Base-by-base conservation (phyloP, 1,284 basidiomycete species). In the Leccinum subspadiceum region DNA sequence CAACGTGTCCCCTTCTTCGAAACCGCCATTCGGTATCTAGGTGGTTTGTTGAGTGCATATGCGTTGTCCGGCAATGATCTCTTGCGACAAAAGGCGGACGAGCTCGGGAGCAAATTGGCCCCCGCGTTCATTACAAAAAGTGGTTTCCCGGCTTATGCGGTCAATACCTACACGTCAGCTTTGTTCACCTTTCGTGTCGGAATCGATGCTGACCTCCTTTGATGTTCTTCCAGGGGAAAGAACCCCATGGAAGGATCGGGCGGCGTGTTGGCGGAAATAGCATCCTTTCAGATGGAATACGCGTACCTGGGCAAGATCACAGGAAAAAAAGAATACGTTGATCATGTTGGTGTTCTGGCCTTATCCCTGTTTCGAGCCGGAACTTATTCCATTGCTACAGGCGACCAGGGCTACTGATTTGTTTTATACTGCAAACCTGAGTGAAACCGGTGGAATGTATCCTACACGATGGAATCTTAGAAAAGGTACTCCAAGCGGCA, bases 41-140 rank as follows among this genome's bases (percentile, higher is more conserved):
- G 93, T 10, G 92, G 93, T 3, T 70, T 95, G 20, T 75, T 95
- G 3, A 88, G 92, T 1, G 92, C 90, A 0, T 90, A 94, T 70
- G 91, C 94, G 22, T 75, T 95, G 4, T 84, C 87, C 0, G 72
- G 78, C 1, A 72, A 82, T 54, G 67, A 68, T 4, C 64, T 81
- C 8, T 73, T 85, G 9, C 72, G 85, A 12, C 64, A 71, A n/a
- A 77, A 79, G 37, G 85, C 85, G 2, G 81, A 84, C 54, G 78
- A 83, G 29, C 75, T 87, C 2, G 86, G 77, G 1, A 71, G 69
- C 7, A 75, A 70, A 56, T 70, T 87, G 5, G 77, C 84, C n/a
- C 80, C 80, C 8, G 78, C 78, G 0, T 87, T 87, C 62, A 70
- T 79, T 20, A 80, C 80, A 1, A 66, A 71, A 3, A 80, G 75